Evolutionary conservation across 306 rosid genomes (phyloP), one percentile per base, ranked within the genome.

Genomic region (Ormosia semicastrata): DNA sequence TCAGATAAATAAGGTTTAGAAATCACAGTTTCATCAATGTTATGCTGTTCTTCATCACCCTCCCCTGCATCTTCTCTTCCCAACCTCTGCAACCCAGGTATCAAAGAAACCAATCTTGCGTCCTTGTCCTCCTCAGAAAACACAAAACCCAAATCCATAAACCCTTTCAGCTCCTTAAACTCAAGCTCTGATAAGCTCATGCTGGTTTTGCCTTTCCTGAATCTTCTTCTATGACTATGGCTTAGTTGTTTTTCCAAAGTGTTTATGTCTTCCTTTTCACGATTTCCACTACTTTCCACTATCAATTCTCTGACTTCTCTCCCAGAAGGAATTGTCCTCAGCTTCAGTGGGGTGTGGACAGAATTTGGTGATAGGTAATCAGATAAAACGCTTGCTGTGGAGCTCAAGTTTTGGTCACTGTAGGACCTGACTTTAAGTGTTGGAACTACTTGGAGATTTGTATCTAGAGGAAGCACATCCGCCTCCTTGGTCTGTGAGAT

Each of bases 81-180:
- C 1, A 87, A 65, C 52, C 95, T 89, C 17, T 92, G 98, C 71
- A 92, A 70, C 43, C 93, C 96, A 44, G 96, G 96, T 73, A 94
- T 83, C 66, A 92, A 82, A 3, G 97, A 88, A 46, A 76, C 97
- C 84, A 94, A 75, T 4, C 12, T 81, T 30, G 88, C 87, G 36
- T 86, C 89, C 75, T 50, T 88, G 56, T 89, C 97, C 57, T 92
- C 91, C 71, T 92, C 93, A 7, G 92, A 86, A 44, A 94, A 94
- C 43, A 85, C 94, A 77, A 87, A 94, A n/a, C 98, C 98, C 84
- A 94, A 78, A 92, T 94, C 98, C 94, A 91, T 92, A 81, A 94
- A 91, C 71, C 97, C 96, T 71, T 94, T 94, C 0, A 92, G 87
- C 71, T 94, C 98, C 68, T 82, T 75, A 75, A 89, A 87, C 82